Evolutionary conservation across 345 rosid species (phyloP).

Genomic region (Citrus sinensis): DNA sequence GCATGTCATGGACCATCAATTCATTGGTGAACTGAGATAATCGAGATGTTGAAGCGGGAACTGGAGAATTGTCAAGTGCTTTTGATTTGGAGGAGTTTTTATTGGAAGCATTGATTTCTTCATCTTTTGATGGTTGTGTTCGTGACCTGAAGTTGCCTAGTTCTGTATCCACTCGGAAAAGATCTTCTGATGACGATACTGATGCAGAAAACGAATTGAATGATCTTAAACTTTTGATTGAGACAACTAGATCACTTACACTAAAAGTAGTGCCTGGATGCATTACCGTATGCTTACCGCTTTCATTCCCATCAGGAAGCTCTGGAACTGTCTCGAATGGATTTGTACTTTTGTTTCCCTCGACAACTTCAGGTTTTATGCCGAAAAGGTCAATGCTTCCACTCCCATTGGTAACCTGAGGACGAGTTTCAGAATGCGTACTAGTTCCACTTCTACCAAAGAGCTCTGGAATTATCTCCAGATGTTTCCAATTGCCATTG

Average conservation of each 20-base stretch:
- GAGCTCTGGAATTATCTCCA: neutral
- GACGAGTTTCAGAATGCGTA: conserved; percentile 6
- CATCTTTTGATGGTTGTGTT: neutral
- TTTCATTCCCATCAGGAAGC: neutral
- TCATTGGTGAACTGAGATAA: conserved; percentile 40
- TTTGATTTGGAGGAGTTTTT: conserved; percentile 20
- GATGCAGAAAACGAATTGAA: conserved; percentile 35
- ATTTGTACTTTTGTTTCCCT: conserved; percentile 11
- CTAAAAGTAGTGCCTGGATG: neutral
- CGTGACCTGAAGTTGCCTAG: neutral
- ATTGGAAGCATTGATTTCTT: neutral
- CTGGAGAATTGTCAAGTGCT: conserved; percentile 10
- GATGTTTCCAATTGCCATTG: neutral
- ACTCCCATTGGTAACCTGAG: conserved; percentile 10
- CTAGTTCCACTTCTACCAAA: conserved; percentile 9
- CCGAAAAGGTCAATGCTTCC: conserved; percentile 9
- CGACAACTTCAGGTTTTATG: conserved; percentile 16
- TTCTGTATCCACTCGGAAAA: conserved; percentile 13
- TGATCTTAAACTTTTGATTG: conserved; percentile 13
- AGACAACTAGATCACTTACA: conserved; percentile 2
- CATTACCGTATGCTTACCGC: conserved; percentile 15
- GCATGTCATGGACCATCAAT: conserved; percentile 12
- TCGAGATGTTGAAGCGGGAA: conserved; percentile 25
- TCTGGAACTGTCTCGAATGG: neutral
- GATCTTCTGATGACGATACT: conserved; percentile 36